Evolutionary conservation across 177 flowering plant genomes (phyloP).

Genomic region (Vitis hybrid): DNA sequence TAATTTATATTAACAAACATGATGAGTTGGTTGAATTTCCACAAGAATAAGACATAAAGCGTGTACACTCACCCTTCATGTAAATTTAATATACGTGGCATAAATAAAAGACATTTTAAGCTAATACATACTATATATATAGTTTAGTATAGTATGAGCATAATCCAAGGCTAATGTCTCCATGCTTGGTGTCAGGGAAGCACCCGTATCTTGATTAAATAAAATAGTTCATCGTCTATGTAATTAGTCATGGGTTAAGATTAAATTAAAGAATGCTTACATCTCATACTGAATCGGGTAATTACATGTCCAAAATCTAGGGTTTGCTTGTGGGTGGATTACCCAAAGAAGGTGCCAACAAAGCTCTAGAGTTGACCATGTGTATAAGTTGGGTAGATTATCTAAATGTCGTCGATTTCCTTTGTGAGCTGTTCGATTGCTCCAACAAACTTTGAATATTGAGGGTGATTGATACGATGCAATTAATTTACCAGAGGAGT

Average conservation of each 20-base stretch:
- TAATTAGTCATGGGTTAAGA: background rate
- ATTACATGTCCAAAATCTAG: constrained; percentile 26
- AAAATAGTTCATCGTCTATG: background rate
- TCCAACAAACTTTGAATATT: constrained; percentile 38
- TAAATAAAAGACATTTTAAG: too few relatives aligned
- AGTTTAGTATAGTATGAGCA: constrained; percentile 1
- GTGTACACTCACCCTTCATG: background rate
- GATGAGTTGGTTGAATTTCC: background rate
- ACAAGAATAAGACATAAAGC: background rate
- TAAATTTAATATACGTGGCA: too few relatives aligned
- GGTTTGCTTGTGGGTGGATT: constrained; percentile 23
- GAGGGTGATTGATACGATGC: background rate
- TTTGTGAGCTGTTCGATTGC: constrained; percentile 31
- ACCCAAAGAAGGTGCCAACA: constrained; percentile 15
- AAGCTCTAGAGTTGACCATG: constrained; percentile 25
- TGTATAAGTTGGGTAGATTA: constrained; percentile 10
- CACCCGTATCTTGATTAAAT: constrained; percentile 6
- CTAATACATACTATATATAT: background rate
- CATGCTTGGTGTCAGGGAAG: constrained; percentile 24
- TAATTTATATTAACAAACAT: background rate
- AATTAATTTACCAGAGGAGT: background rate
- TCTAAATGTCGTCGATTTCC: constrained; percentile 16
- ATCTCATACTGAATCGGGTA: constrained; percentile 25
- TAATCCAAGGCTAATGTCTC: constrained; percentile 25
- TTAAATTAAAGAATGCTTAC: constrained; percentile 1